phyloP scores from a whole-genome alignment of 306 rosid species.

The Vigna radiata region DNA sequence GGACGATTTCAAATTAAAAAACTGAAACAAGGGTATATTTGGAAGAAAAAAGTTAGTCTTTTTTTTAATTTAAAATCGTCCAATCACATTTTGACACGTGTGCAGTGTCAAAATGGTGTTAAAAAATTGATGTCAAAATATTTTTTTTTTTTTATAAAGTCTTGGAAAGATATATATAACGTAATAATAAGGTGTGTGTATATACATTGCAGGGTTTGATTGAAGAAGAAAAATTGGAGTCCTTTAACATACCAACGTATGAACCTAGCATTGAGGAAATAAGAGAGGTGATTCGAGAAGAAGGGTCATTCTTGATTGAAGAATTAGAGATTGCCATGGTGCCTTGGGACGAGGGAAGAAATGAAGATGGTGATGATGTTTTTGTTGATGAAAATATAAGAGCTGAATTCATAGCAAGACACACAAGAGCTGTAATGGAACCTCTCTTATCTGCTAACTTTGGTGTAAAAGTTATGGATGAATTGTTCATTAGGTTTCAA shows the following conservation, averaged over 20 bases:
- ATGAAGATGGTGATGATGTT: not conserved
- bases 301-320: conserved; percentile 22
- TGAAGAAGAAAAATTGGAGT: conserved; percentile 37
- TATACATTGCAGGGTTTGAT: conserved; percentile 24
- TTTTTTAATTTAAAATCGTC: too few relatives aligned
- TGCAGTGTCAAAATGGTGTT: too few relatives aligned
- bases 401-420: not conserved
- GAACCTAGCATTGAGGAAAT: conserved; percentile 20
- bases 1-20: too few relatives aligned
- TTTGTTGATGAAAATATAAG: conserved; percentile 25
- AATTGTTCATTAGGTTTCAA: not conserved
- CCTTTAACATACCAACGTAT: conserved; percentile 27
- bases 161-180: too few relatives aligned
- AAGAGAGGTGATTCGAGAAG: conserved; percentile 5
- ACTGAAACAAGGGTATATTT: too few relatives aligned
- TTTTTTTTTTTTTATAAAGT: not conserved
- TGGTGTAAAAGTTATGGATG: not conserved
- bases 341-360: conserved; percentile 38
- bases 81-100: too few relatives aligned
- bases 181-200: too few relatives aligned
- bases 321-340: not conserved
- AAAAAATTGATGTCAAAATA: too few relatives aligned
- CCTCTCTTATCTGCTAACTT: not conserved
- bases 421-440: conserved; percentile 11
- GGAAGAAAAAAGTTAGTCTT: too few relatives aligned